phyloP scores from a whole-genome alignment of 2,329 filamentous ascomycete species.

The Parasarocladium wereldwijsianum region DNA sequence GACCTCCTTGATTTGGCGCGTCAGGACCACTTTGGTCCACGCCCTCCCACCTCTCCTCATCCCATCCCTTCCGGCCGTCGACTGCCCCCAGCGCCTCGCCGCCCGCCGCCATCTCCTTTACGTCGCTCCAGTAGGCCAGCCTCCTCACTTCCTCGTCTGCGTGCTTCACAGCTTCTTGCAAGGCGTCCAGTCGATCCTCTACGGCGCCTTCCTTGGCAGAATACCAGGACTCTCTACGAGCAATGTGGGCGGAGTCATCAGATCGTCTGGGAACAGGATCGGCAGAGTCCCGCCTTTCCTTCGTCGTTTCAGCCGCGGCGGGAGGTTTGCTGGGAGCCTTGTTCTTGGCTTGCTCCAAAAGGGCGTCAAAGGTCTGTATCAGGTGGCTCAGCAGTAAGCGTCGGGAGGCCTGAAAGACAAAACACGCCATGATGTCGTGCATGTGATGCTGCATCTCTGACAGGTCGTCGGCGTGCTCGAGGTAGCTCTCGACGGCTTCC shows the following conservation, averaged over 20 bases:
- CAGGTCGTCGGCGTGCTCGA: constrained; percentile 66
- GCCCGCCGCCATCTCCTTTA: constrained; percentile 49
- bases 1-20: constrained; percentile 15
- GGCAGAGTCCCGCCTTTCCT: not conserved
- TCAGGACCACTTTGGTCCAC: constrained; percentile 37
- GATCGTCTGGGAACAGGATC: too few relatives aligned
- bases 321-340: constrained; percentile 13
- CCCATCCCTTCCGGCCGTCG: constrained; percentile 19
- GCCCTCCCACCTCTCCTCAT: constrained; percentile 29
- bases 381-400: constrained; percentile 60
- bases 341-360: constrained; percentile 20
- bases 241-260: too few relatives aligned
- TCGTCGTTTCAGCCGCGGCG: constrained; percentile 14
- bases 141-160: constrained; percentile 69
- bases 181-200: constrained; percentile 40
- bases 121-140: constrained; percentile 80
- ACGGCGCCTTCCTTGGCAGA: too few relatives aligned
- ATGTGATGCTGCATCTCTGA: constrained; percentile 62
- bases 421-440: constrained; percentile 70
- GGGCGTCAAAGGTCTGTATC: constrained; percentile 38
- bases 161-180: constrained; percentile 60
- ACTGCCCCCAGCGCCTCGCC: constrained; percentile 31
- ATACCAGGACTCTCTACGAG: too few relatives aligned
- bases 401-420: constrained; percentile 82
- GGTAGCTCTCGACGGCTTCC: constrained; percentile 66